These are phyloP conservation scores for Luffa aegyptiaca DNA, from an alignment of 306 rosid genomes.

Conservation along the genomic window DNA sequence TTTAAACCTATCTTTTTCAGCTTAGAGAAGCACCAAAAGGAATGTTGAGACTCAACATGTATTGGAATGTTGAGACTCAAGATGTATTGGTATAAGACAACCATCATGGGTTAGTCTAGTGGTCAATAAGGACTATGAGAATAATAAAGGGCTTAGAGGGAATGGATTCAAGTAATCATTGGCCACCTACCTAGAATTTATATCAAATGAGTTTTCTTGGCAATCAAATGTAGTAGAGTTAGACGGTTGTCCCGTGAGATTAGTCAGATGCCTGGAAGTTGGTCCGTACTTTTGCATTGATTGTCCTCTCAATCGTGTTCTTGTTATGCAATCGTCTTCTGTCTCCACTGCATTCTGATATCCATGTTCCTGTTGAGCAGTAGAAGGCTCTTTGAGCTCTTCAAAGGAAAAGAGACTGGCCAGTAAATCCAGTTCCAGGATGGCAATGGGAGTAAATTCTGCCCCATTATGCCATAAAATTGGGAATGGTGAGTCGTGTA, in stretches of 20 bases:
- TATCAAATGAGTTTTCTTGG: too few relatives aligned
- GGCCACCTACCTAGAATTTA: too few relatives aligned
- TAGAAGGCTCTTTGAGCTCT: slow-evolving; percentile 82
- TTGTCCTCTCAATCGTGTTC: neutral
- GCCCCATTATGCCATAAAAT: slow-evolving; percentile 15
- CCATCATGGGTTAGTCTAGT: too few relatives aligned
- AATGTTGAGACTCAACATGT: neutral
- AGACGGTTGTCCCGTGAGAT: too few relatives aligned
- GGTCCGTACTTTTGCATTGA: neutral
- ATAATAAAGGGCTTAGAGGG: too few relatives aligned
- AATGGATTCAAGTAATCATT: too few relatives aligned
- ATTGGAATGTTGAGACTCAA: neutral
- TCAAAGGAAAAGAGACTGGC: slow-evolving; percentile 39
- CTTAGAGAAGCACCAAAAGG: neutral
- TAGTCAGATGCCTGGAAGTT: too few relatives aligned
- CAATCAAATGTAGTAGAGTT: too few relatives aligned
- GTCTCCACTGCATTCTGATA: neutral
- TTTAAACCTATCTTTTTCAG: neutral
- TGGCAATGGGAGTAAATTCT: slow-evolving; percentile 15
- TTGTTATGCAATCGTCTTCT: neutral
- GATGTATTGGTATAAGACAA: neutral
- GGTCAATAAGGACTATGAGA: too few relatives aligned
- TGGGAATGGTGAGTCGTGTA: slow-evolving; percentile 37
- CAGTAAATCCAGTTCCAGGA: slow-evolving; percentile 22
- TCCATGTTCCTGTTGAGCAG: slow-evolving; percentile 20